Conservation (phyloP, 345 rosid genomes). For the Clarkia xantiana region DNA sequence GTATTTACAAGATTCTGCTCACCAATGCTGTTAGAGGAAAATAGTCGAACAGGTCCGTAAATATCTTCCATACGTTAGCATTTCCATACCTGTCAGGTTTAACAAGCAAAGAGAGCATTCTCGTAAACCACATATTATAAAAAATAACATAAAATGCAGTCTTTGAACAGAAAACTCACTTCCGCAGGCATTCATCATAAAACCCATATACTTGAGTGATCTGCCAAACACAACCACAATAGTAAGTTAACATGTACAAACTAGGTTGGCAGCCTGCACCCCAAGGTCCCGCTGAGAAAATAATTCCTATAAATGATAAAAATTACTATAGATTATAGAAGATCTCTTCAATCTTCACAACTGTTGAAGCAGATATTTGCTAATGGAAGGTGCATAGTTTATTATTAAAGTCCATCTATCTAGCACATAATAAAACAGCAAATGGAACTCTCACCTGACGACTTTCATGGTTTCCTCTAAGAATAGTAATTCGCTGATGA, state of each 20-base stretch:
- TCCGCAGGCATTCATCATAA: conserved; percentile 93
- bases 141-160: not conserved
- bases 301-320: no score
- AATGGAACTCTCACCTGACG: conserved; percentile 53
- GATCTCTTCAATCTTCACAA: no score
- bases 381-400: no score
- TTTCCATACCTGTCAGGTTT: conserved; percentile 75
- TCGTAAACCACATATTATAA: not conserved
- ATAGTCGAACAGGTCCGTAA: conserved; percentile 98
- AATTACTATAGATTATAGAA: no score
- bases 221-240: conserved; percentile 29
- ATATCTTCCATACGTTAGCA: conserved; percentile 93
- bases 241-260: conserved; percentile 5
- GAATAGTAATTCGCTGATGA: conserved; percentile 78
- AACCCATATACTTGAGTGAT: conserved; percentile 99
- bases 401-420: no score
- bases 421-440: no score
- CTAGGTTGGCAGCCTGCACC: no score
- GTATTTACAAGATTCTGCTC: conserved; percentile 15
- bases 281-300: no score
- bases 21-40: conserved; percentile 97
- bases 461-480: conserved; percentile 97
- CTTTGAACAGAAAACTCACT: conserved; percentile 50
- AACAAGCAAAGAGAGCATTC: conserved; percentile 5
- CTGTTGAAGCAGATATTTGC: no score